Evolutionary conservation across 2,329 filamentous ascomycete species (phyloP), one percentile per base, ranked within the genome.

Genomic region (Ceratocystis variospora): DNA sequence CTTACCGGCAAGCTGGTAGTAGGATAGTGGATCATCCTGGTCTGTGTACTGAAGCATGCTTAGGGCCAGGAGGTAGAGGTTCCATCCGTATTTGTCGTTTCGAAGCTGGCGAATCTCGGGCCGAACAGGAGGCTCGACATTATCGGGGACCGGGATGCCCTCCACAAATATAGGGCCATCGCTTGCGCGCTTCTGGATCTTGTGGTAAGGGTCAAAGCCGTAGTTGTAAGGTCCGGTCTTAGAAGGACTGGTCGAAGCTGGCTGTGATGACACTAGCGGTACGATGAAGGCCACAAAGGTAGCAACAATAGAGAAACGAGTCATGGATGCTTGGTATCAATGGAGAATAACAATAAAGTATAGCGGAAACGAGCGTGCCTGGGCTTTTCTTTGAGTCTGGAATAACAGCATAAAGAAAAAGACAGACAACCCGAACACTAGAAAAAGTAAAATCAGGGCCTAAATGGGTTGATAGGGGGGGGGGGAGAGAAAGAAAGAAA

Each of bases 1-100:
- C 81, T 68, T 74, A 89, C 90, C 88, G 68, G 87, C 82, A 71
- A 95, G 81, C 72, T 89, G 84, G 75, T 91, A 95, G 78, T 85
- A 94, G 50, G 89, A 93, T 46, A 87, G 78, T 66, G 80, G 79
- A 64, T 79, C 76, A 19, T 79, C 77, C 75, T 90, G 87, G 69
- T 85, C 77, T 66, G 83, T 83, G 68, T 79, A 81, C 75, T 90
- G 86, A 77, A 93, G 84, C 76, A 85, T 84, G 73, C 83, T 83
- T 71, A 94, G 79, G 12, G 87, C 87, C 62, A 93, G 80, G 31
- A 95, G 78, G 74, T 87, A 95, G 67, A 95, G 75, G 72, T 89
- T 90, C 84, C 87, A 90, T 72, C 82, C 81, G 71, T 89, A 84
- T 7, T 80, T 73, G 67, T 89, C 81, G 65, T 80, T 76, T 69